Evolutionary conservation across 495 filamentous ascomycete species (phyloP).

Genomic region (Xylaria grammica): DNA sequence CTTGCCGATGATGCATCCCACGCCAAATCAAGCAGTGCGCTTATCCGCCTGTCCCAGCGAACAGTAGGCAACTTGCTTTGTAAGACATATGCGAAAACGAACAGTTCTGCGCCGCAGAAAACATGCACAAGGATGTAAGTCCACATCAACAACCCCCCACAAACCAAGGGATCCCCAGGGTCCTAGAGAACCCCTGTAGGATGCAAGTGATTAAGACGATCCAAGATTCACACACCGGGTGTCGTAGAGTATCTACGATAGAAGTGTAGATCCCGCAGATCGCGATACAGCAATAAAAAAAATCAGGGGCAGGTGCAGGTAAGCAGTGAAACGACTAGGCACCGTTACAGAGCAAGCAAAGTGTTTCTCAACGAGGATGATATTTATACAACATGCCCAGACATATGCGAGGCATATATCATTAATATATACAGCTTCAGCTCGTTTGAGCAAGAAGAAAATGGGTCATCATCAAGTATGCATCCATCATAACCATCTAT

Average conservation of each 20-base stretch:
- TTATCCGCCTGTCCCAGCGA: too few relatives aligned
- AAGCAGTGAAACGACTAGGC: not conserved
- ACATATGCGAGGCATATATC: not conserved
- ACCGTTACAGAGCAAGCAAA: not conserved
- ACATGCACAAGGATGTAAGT: too few relatives aligned
- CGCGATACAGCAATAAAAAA: not conserved
- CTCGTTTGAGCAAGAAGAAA: slow-evolving; percentile 1
- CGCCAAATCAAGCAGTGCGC: too few relatives aligned
- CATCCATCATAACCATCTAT: not conserved
- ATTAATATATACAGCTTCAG: slow-evolving; percentile 11
- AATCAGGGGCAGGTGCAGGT: not conserved
- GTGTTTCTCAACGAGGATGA: not conserved
- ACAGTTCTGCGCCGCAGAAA: too few relatives aligned
- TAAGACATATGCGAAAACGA: too few relatives aligned
- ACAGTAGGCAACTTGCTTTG: too few relatives aligned
- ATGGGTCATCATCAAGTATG: not conserved
- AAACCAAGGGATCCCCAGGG: not conserved
- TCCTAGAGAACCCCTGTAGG: not conserved
- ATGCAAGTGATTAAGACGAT: not conserved
- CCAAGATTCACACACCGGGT: not conserved
- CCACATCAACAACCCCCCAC: too few relatives aligned
- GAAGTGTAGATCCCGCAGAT: not conserved
- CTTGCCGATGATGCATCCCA: too few relatives aligned
- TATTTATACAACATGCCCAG: not conserved
- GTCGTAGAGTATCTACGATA: too few relatives aligned